A percentile compares a stretch with the other conserved stretches of the same genome.
phyloP scores from a whole-genome alignment of 208 protist species.

The Acanthamoeba sp. region DNA sequence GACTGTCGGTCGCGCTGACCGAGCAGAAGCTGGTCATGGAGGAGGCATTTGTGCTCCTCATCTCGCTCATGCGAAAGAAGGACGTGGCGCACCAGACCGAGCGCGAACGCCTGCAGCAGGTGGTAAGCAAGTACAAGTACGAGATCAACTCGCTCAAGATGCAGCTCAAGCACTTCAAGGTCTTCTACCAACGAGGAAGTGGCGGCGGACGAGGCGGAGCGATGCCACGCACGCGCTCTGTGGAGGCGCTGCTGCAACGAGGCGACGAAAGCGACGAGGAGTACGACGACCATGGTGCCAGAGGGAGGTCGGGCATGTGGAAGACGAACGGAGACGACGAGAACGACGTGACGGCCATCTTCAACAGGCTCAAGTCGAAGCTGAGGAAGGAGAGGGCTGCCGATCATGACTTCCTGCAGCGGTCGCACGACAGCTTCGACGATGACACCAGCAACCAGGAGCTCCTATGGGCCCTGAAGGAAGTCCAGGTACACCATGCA shows the following conservation, averaged over 20 bases:
- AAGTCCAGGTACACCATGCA: neutral
- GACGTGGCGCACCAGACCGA: neutral
- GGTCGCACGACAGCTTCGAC: neutral
- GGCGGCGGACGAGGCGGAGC: neutral
- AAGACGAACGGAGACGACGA: neutral
- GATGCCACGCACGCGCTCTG: neutral
- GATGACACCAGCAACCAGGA: constrained; percentile 24
- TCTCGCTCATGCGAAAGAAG: constrained; percentile 8
- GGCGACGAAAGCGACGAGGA: constrained; percentile 51
- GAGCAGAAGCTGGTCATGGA: constrained; percentile 57
- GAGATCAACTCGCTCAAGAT: constrained; percentile 56
- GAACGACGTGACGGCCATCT: constrained; percentile 5
- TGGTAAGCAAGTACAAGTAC: constrained; percentile 45
- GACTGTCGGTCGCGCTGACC: neutral
- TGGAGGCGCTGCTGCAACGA: neutral
- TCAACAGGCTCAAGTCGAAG: constrained; percentile 10
- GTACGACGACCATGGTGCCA: neutral
- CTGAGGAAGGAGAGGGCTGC: neutral
- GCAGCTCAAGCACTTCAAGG: constrained; percentile 52
- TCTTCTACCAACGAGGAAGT: neutral
- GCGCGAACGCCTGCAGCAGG: neutral
- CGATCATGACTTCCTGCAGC: neutral
- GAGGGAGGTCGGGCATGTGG: neutral
- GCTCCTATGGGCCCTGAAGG: constrained; percentile 53
- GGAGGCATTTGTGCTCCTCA: constrained; percentile 10